Evolutionary conservation across 495 filamentous ascomycete genomes (phyloP).

Genomic region (Penicillium chermesinum): DNA sequence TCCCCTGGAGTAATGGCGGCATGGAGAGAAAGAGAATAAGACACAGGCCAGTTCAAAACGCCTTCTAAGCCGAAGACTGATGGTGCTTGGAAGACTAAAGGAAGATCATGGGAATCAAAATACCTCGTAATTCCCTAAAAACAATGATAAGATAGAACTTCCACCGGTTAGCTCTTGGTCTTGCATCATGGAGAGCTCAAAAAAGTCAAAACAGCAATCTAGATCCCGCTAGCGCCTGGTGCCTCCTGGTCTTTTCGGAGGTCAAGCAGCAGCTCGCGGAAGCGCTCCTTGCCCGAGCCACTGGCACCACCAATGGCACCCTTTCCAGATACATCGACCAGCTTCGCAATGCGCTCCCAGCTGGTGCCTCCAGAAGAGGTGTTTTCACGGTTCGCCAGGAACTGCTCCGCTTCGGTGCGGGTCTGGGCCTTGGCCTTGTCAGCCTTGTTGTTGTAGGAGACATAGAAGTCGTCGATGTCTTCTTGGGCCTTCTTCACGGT

Average conservation of each 20-base stretch:
- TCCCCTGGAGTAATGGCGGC: slow-evolving; percentile 24
- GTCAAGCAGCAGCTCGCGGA: slow-evolving; percentile 84
- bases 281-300: slow-evolving; percentile 88
- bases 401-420: slow-evolving; percentile 87
- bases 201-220: slow-evolving; percentile 6
- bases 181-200: not conserved
- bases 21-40: slow-evolving; percentile 26
- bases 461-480: slow-evolving; percentile 97
- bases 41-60: slow-evolving; percentile 12
- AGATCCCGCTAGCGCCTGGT: slow-evolving; percentile 61
- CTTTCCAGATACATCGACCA: slow-evolving; percentile 95
- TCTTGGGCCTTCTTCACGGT: slow-evolving; percentile 80
- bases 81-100: slow-evolving; percentile 10
- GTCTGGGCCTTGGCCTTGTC: slow-evolving; percentile 86
- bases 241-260: slow-evolving; percentile 93
- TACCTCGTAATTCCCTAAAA: slow-evolving; percentile 1
- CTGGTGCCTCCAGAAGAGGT: slow-evolving; percentile 90
- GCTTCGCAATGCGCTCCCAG: slow-evolving; percentile 96
- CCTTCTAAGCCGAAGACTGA: slow-evolving; percentile 13
- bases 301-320: slow-evolving; percentile 75
- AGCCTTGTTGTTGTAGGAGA: slow-evolving; percentile 96
- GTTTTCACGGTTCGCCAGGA: slow-evolving; percentile 81
- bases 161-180: not conserved
- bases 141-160: not conserved
- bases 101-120: slow-evolving; percentile 7